These are phyloP conservation scores for Penicillium verhagenii DNA, from an alignment of 495 filamentous ascomycete genomes.

Conservation along the genomic window DNA sequence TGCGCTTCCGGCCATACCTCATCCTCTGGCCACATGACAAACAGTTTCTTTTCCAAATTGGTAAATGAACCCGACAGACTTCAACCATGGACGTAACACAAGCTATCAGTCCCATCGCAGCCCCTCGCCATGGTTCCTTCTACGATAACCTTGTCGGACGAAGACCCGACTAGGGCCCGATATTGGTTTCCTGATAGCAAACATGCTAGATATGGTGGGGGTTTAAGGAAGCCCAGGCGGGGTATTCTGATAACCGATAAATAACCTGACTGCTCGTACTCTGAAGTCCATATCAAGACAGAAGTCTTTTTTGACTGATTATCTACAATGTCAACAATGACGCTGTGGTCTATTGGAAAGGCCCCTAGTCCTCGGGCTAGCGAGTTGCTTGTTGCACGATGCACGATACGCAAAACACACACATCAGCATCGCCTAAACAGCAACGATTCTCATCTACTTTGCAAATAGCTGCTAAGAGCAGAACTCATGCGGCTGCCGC, in stretches of 20 bases:
- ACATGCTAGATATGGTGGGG: constrained; percentile 7
- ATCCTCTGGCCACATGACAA: constrained; percentile 1
- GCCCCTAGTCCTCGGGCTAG: constrained; percentile 5
- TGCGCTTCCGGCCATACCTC: constrained; percentile 11
- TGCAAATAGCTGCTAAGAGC: constrained; percentile 4
- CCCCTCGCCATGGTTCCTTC: background rate
- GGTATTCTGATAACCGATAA: constrained; percentile 12
- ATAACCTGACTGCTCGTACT: constrained; percentile 8
- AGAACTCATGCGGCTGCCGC: background rate
- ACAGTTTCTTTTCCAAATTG: constrained; percentile 8
- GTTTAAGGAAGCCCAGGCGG: constrained; percentile 7
- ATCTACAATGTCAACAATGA: constrained; percentile 4
- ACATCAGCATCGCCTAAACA: background rate
- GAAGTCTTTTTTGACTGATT: background rate
- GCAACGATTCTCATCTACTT: constrained; percentile 11
- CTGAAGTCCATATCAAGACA: background rate
- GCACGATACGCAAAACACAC: background rate
- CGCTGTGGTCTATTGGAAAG: constrained; percentile 15
- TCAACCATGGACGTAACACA: background rate
- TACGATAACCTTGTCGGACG: constrained; percentile 8
- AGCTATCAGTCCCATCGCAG: background rate
- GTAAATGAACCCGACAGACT: constrained; percentile 1
- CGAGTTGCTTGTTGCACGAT: constrained; percentile 8
- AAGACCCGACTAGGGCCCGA: constrained; percentile 4
- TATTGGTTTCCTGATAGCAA: constrained; percentile 5